phyloP scores from a whole-genome alignment of 768 basidiomycete species.

The Fomitopsis serialis region DNA sequence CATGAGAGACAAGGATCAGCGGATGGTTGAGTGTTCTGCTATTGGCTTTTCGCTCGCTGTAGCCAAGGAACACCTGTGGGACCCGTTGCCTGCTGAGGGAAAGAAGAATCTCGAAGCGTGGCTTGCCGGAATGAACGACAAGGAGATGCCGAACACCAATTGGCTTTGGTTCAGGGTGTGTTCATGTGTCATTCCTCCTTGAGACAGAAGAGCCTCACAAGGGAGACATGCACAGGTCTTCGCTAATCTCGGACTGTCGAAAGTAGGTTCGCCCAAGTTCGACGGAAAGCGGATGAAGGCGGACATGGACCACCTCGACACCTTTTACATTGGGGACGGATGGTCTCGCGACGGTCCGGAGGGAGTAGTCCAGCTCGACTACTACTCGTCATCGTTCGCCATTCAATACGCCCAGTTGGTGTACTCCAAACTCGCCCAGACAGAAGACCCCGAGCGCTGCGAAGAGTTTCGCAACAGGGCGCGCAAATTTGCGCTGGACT shows the following conservation, averaged over 20 bases:
- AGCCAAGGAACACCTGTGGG: slow-evolving; percentile 60
- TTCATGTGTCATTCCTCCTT: neutral
- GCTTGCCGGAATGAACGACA: slow-evolving; percentile 75
- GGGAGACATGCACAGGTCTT: slow-evolving; percentile 44
- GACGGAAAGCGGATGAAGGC: slow-evolving; percentile 61
- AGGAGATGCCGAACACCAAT: slow-evolving; percentile 80
- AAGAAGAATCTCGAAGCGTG: slow-evolving; percentile 59
- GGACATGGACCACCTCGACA: slow-evolving; percentile 71
- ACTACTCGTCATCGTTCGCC: slow-evolving; percentile 75
- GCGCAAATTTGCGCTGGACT: slow-evolving; percentile 58
- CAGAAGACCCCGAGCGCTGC: slow-evolving; percentile 58
- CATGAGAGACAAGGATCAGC: slow-evolving; percentile 69
- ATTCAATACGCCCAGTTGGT: slow-evolving; percentile 72
- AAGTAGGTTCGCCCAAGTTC: slow-evolving; percentile 52
- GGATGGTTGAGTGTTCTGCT: slow-evolving; percentile 80
- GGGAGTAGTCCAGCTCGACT: slow-evolving; percentile 73
- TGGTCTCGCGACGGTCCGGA: slow-evolving; percentile 79
- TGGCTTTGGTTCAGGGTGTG: slow-evolving; percentile 79
- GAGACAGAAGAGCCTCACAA: neutral
- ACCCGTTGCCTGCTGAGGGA: slow-evolving; percentile 45
- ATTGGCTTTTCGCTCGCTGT: slow-evolving; percentile 69
- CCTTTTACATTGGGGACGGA: slow-evolving; percentile 70
- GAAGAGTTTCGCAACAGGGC: slow-evolving; percentile 63
- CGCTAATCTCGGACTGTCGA: slow-evolving; percentile 65
- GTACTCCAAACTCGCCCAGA: slow-evolving; percentile 60